These are phyloP conservation scores for Beta corolliflora DNA, from an alignment of 179 eudicot species.

Conservation along the genomic window DNA sequence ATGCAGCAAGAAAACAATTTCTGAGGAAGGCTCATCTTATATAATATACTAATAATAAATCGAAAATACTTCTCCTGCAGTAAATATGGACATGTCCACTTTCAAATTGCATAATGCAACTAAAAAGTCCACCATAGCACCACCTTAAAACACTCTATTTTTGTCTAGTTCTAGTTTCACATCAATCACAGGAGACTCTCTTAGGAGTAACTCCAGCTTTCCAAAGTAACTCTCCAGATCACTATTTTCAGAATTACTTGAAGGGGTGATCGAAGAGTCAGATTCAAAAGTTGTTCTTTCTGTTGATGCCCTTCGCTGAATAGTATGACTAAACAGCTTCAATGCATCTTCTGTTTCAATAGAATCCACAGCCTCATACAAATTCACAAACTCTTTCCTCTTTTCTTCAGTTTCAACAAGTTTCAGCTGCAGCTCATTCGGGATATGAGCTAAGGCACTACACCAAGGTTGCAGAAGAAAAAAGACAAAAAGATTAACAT, in stretches of 20 bases:
- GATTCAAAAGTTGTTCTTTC: constrained; percentile 24
- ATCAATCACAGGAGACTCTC: constrained; percentile 37
- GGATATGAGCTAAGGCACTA: constrained; percentile 67
- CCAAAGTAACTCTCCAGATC: constrained; percentile 36
- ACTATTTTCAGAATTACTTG: constrained; percentile 26
- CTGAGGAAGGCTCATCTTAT: neutral
- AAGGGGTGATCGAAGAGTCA: constrained; percentile 21
- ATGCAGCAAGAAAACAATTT: neutral
- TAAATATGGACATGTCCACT: neutral
- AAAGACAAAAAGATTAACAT: neutral
- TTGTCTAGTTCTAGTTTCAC: constrained; percentile 32
- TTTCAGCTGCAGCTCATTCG: constrained; percentile 49
- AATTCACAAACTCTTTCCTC: constrained; percentile 43
- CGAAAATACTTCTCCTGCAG: neutral
- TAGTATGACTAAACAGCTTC: constrained; percentile 50
- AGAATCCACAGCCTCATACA: constrained; percentile 52
- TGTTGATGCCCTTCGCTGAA: constrained; percentile 28
- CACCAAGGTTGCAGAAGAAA: constrained; percentile 20
- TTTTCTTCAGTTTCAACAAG: constrained; percentile 56
- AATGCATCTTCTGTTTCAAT: constrained; percentile 64
- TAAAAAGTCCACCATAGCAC: neutral
- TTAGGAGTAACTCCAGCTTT: constrained; percentile 51
- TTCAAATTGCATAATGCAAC: neutral
- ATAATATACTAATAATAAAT: neutral
- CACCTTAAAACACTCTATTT: constrained; percentile 15